Conservation (phyloP, 257 asterid species). For the Capsicum pubescens region DNA sequence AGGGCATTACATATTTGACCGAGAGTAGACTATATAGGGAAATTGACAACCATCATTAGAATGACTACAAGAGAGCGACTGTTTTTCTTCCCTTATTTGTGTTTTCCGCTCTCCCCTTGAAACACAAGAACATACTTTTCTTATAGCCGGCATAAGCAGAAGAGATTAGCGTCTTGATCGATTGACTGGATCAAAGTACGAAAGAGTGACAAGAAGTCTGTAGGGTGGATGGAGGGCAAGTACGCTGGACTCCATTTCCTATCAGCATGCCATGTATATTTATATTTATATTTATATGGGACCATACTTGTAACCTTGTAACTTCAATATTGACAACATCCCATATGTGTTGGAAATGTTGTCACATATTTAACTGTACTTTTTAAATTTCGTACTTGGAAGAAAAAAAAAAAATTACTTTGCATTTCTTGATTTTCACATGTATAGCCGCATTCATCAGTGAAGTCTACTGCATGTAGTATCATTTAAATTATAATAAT, state of each 20-base stretch:
- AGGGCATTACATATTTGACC: not conserved
- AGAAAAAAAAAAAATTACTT: too few relatives aligned
- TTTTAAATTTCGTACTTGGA: not conserved
- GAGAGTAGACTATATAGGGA: conserved; percentile 3
- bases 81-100: not conserved
- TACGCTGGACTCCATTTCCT: not conserved
- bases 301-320: not conserved
- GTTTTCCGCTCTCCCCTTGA: not conserved
- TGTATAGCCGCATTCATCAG: not conserved
- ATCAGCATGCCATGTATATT: not conserved
- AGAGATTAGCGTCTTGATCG: not conserved
- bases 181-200: not conserved
- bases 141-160: not conserved
- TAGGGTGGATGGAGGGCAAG: not conserved
- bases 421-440: conserved; percentile 19
- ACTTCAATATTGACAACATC: not conserved
- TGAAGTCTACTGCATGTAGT: too few relatives aligned
- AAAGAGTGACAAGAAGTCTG: not conserved
- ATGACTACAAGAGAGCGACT: not conserved
- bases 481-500: too few relatives aligned
- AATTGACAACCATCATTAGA: not conserved
- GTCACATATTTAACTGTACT: not conserved
- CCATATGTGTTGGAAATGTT: not conserved
- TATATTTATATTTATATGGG: not conserved
- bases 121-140: not conserved